Percentiles rank a stretch among this genome's conserved stretches.
Evolutionary conservation across 495 filamentous ascomycete genomes (phyloP).

Genomic region (Hyaloscypha variabilis): DNA sequence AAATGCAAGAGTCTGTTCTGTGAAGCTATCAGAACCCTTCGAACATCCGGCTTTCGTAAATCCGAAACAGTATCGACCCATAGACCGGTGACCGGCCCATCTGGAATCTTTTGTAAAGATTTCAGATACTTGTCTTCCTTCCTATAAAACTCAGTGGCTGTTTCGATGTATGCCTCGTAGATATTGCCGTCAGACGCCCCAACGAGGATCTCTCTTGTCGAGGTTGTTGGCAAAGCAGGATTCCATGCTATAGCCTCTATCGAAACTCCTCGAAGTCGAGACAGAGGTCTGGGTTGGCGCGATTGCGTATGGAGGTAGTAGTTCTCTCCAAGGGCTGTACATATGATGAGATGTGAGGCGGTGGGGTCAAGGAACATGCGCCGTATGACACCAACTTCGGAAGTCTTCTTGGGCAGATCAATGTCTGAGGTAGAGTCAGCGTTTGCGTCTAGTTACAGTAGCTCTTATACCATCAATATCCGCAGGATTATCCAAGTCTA

Average conservation of each 20-base stretch:
- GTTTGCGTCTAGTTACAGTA: background rate
- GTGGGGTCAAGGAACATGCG: slow-evolving; percentile 97
- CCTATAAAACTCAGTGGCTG: slow-evolving; percentile 88
- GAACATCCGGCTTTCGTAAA: slow-evolving; percentile 58
- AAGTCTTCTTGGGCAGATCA: slow-evolving; percentile 90
- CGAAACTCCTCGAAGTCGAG: slow-evolving; percentile 79
- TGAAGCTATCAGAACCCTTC: slow-evolving; percentile 78
- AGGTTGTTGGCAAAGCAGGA: slow-evolving; percentile 92
- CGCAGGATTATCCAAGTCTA: slow-evolving; percentile 89
- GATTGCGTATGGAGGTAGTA: slow-evolving; percentile 98
- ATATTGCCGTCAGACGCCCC: slow-evolving; percentile 91
- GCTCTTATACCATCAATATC: slow-evolving; percentile 84
- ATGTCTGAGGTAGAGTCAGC: slow-evolving; percentile 64
- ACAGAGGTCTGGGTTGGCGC: slow-evolving; percentile 78
- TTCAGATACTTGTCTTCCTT: slow-evolving; percentile 93
- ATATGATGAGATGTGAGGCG: slow-evolving; percentile 90
- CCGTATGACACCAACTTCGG: slow-evolving; percentile 88
- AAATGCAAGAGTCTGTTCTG: slow-evolving; percentile 76
- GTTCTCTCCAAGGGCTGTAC: slow-evolving; percentile 90
- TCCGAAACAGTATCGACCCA: slow-evolving; percentile 74
- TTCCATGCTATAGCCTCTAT: slow-evolving; percentile 95
- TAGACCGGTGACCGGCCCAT: slow-evolving; percentile 78
- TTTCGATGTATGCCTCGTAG: slow-evolving; percentile 96
- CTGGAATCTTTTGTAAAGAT: slow-evolving; percentile 73
- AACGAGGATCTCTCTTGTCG: slow-evolving; percentile 92